Percentiles rank a stretch among this genome's conserved stretches.
Evolutionary conservation across 768 basidiomycete species (phyloP).

Genomic region (Collybiopsis luxurians): DNA sequence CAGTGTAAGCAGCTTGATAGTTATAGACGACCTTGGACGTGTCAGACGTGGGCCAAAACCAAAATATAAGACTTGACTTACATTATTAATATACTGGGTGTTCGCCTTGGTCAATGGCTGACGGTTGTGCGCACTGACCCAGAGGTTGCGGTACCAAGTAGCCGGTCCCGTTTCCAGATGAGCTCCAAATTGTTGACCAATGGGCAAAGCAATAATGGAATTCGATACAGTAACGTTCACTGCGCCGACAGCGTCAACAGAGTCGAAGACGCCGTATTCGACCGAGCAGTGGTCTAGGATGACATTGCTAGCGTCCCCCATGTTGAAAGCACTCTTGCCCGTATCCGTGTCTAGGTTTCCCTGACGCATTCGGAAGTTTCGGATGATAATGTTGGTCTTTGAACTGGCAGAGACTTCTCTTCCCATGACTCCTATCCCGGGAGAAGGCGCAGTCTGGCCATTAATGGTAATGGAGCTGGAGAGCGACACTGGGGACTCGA

Average conservation of each 20-base stretch:
- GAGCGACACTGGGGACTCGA: slow-evolving; percentile 17
- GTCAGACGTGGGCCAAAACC: background rate
- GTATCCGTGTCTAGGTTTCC: slow-evolving; percentile 18
- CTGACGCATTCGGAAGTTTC: slow-evolving; percentile 19
- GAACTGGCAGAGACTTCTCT: slow-evolving; percentile 17
- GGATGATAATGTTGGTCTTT: slow-evolving; percentile 18
- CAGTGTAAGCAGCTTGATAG: slow-evolving; percentile 20
- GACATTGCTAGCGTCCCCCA: slow-evolving; percentile 18
- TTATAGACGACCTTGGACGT: slow-evolving; percentile 17
- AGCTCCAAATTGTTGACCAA: slow-evolving; percentile 21
- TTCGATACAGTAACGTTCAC: slow-evolving; percentile 21
- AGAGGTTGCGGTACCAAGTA: slow-evolving; percentile 21
- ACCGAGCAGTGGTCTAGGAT: slow-evolving; percentile 20
- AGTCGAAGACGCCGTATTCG: slow-evolving; percentile 18
- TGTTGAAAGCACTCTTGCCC: slow-evolving; percentile 20
- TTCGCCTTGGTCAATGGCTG: slow-evolving; percentile 22
- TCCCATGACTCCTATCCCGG: slow-evolving; percentile 20
- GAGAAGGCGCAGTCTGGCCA: slow-evolving; percentile 20
- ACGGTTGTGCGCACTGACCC: slow-evolving; percentile 21
- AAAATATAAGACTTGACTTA: background rate
- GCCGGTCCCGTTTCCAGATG: slow-evolving; percentile 21
- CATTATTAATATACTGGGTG: slow-evolving; percentile 20
- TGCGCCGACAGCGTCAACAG: slow-evolving; percentile 18
- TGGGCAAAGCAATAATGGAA: slow-evolving; percentile 17
- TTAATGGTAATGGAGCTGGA: slow-evolving; percentile 18